Conservation (phyloP, 345 rosid genomes). For the Pistacia atlantica region DNA sequence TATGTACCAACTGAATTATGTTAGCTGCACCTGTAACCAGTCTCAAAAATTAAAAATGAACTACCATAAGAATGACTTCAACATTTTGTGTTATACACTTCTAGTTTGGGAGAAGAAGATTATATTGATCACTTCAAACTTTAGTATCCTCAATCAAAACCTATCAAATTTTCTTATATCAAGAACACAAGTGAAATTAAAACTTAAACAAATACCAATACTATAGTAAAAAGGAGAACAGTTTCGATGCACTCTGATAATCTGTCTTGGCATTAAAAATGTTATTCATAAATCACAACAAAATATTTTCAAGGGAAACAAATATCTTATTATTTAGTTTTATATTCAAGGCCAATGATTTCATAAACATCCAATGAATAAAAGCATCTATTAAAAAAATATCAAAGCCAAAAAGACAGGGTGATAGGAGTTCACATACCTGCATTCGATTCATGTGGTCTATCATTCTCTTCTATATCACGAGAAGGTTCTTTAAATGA, state of each 20-base stretch:
- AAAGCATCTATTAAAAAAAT: not conserved
- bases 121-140: not conserved
- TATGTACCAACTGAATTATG: not conserved
- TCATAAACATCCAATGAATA: not conserved
- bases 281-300: not conserved
- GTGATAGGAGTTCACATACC: slow-evolving; percentile 40
- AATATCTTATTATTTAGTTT: not conserved
- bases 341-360: not conserved
- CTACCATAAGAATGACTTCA: not conserved
- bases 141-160: slow-evolving; percentile 2
- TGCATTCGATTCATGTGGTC: slow-evolving; percentile 41
- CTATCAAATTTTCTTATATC: not conserved
- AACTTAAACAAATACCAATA: not conserved
- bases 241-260: not conserved
- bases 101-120: not conserved
- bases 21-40: not conserved
- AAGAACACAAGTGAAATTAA: not conserved
- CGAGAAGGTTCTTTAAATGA: slow-evolving; percentile 85
- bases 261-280: not conserved
- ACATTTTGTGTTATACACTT: not conserved
- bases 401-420: slow-evolving; percentile 1
- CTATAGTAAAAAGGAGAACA: not conserved
- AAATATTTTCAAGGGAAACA: not conserved
- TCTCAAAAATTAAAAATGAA: not conserved
- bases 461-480: slow-evolving; percentile 48